A percentile compares a stretch with the other conserved stretches of the same genome.
Conservation (phyloP, 306 rosid species). For the Potentilla sterilis region DNA sequence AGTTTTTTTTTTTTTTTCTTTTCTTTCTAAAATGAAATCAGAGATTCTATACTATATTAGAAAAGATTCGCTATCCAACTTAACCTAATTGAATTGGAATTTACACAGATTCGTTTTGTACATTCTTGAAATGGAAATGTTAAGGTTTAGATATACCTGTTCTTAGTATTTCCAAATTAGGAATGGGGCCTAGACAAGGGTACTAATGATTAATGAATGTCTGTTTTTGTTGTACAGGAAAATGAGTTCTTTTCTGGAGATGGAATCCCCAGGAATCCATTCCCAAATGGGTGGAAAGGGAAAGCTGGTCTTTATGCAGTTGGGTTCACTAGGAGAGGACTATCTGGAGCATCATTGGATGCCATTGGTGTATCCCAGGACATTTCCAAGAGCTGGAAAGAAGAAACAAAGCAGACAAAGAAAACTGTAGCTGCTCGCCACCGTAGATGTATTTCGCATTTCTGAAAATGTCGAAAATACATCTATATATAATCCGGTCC, state of each 20-base stretch:
- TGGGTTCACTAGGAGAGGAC: constrained; percentile 87
- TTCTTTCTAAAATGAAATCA: no score
- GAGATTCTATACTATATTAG: not conserved
- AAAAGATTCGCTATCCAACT: not conserved
- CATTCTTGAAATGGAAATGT: constrained; percentile 2
- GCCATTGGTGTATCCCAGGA: constrained; percentile 85
- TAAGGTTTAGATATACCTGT: not conserved
- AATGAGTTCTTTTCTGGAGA: constrained; percentile 72
- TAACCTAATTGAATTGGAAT: not conserved
- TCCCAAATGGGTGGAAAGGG: constrained; percentile 95
- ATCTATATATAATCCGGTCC: not conserved
- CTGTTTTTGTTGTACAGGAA: constrained; percentile 47
- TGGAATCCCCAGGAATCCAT: constrained; percentile 70
- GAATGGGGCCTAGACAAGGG: not conserved
- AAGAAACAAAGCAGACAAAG: constrained; percentile 66
- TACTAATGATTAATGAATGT: constrained; percentile 8
- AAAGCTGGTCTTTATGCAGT: constrained; percentile 83
- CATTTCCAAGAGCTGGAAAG: constrained; percentile 84
- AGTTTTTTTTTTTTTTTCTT: constrained; percentile 14
- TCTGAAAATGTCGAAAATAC: constrained; percentile 19
- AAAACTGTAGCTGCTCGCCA: constrained; percentile 67
- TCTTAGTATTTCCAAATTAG: not conserved
- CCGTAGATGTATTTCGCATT: constrained; percentile 84
- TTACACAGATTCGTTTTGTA: not conserved
- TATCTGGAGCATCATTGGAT: constrained; percentile 84